Conservation (phyloP, 495 filamentous ascomycete genomes). For the Evernia prunastri region DNA sequence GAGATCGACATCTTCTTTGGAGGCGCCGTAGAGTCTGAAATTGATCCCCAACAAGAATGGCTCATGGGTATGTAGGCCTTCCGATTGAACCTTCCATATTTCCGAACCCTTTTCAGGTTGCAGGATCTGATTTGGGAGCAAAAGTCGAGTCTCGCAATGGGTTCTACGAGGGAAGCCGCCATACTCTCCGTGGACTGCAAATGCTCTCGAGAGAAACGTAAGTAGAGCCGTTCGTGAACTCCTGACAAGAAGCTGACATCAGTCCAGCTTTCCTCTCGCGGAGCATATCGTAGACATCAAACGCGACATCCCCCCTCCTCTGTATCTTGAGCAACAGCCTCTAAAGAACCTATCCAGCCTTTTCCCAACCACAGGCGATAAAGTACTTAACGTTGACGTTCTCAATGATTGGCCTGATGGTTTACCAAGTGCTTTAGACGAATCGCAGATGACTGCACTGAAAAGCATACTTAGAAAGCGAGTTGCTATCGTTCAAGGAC, state of each 20-base stretch:
- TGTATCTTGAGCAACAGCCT: slow-evolving; percentile 44
- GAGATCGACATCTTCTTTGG: slow-evolving; percentile 74
- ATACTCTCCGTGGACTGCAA: slow-evolving; percentile 69
- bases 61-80: no score
- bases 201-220: slow-evolving; percentile 56
- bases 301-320: slow-evolving; percentile 40
- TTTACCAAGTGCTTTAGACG: slow-evolving; percentile 51
- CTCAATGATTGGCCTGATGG: slow-evolving; percentile 45
- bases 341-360: slow-evolving; percentile 42
- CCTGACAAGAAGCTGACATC: slow-evolving; percentile 30
- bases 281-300: slow-evolving; percentile 54
- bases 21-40: slow-evolving; percentile 48
- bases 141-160: slow-evolving; percentile 61
- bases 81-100: no score
- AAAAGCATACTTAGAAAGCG: slow-evolving; percentile 63
- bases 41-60: slow-evolving; percentile 66
- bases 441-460: slow-evolving; percentile 62
- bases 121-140: no score
- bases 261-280: slow-evolving; percentile 48
- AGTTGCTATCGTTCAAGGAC: slow-evolving; percentile 79
- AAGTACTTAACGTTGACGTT: slow-evolving; percentile 37
- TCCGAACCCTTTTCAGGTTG: no score
- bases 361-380: slow-evolving; percentile 21
- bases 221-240: slow-evolving; percentile 24
- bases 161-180: slow-evolving; percentile 68